Evolutionary conservation across 225 moss, liverwort and hornwort species (phyloP), one percentile per base, ranked within the genome.

Genomic region (Takakia lepidozioides): DNA sequence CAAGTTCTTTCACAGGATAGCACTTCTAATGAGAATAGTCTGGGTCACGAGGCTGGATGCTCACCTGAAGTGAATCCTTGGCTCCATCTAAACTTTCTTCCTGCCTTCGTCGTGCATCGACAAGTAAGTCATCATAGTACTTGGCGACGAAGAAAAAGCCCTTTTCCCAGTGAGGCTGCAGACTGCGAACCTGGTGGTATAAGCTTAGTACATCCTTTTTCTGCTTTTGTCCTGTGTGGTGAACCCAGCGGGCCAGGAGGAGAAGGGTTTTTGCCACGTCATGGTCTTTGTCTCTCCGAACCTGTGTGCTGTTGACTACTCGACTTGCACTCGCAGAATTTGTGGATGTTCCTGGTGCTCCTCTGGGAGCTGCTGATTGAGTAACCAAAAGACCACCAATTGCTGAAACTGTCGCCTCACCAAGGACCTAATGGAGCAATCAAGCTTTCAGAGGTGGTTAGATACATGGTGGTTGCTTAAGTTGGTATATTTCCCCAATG

Each of bases 151-250:
- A 98, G 59, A 98, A 98, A 41, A 71, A 98, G 17, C 91, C 98
- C 66, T 91, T 98, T 55, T 98, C 98, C 98, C 98, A 98, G 56
- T 87, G 87, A 17, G 98, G 87, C 73, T 98, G 87, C 56, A 98
- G 49, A 58, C 82, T 85, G 39, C 90, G 91, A 57, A 91, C 91
- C 58, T 83, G 82, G 9, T 76, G 49, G 47, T 85, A 91, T 14
- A 98, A 77, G 57, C 69, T 87, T 30, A 98, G 70, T 19, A 98
- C 91, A 36, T 98, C 98, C 42, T 87, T 87, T 57, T 91, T 91
- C 36, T 91, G 98, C 68, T 80, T 91, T 56, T 98, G 91, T 27
- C 98, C 98, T 17, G 98, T 91, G 53, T 87, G 91, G 60, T 98
- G 98, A 36, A 91, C 98, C 98, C 98, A 98, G 52, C 87, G 80